These are phyloP conservation scores for Ceratobasidium sp. DNA, from an alignment of 1,284 basidiomycete species.

Conservation along the genomic window DNA sequence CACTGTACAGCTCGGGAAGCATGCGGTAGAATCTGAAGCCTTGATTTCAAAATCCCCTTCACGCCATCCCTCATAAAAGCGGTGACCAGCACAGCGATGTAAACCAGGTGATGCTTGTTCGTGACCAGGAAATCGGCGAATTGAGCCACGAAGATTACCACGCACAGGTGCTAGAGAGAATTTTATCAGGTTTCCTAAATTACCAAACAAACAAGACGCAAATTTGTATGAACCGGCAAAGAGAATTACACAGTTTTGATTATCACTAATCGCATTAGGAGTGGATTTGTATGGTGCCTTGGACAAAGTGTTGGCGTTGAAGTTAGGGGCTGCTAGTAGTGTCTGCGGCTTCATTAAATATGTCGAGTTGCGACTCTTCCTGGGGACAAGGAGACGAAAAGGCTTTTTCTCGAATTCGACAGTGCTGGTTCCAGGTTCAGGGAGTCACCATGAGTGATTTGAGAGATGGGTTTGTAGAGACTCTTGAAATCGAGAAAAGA, in stretches of 20 bases:
- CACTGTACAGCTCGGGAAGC: constrained; percentile 1
- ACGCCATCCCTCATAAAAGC: constrained; percentile 1
- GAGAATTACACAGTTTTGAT: not conserved
- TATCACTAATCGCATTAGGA: not conserved
- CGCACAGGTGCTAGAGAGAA: not conserved
- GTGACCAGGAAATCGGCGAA: not conserved
- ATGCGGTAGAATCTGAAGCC: not conserved
- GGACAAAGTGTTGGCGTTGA: constrained; percentile 1
- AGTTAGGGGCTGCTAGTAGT: not conserved
- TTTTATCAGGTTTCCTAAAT: not conserved
- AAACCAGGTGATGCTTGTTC: not conserved
- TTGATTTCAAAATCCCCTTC: not conserved
- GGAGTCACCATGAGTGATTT: not conserved
- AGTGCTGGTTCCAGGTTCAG: not conserved
- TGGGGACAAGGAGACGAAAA: not conserved
- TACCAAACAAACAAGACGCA: not conserved
- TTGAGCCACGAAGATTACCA: not conserved
- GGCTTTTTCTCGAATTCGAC: not conserved
- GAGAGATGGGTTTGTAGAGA: not conserved
- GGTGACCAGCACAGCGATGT: constrained; percentile 6
- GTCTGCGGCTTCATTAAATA: not conserved
- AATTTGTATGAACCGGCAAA: not conserved
- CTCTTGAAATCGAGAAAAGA: not conserved
- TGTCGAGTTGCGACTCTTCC: not conserved
- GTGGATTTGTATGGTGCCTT: not conserved